phyloP scores from a whole-genome alignment of 768 basidiomycete species.

The Leccinum longicurvipes region DNA sequence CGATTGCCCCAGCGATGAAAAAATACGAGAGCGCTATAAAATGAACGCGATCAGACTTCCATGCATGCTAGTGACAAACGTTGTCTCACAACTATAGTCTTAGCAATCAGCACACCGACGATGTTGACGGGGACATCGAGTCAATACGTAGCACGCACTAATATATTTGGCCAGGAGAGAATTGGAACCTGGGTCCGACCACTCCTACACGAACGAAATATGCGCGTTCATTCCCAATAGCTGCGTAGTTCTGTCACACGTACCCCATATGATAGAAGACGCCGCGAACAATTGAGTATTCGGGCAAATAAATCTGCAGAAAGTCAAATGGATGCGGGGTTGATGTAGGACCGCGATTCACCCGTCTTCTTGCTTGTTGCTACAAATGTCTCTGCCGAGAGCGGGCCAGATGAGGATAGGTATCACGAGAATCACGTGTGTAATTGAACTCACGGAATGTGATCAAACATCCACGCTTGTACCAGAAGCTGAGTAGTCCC shows the following conservation, averaged over 20 bases:
- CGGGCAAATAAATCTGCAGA: constrained; percentile 47
- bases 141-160: constrained; percentile 39
- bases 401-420: neutral
- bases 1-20: constrained; percentile 68
- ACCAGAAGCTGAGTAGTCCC: constrained; percentile 75
- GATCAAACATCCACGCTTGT: constrained; percentile 66
- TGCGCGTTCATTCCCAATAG: too few species aligned
- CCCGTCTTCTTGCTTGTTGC: constrained; percentile 39
- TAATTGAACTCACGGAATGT: constrained; percentile 45
- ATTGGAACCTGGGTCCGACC: constrained; percentile 60
- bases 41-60: constrained; percentile 22
- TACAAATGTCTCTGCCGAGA: constrained; percentile 46
- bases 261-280: constrained; percentile 52
- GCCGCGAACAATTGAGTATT: constrained; percentile 51
- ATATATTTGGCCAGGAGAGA: constrained; percentile 56
- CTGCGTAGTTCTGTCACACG: neutral
- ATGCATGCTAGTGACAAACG: constrained; percentile 2
- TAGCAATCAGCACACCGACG: constrained; percentile 17
- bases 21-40: constrained; percentile 57
- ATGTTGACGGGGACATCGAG: neutral
- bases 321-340: neutral
- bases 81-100: constrained; percentile 12
- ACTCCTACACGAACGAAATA: constrained; percentile 43
- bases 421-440: neutral
- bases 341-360: neutral